These are phyloP conservation scores for Epichloe hybrida DNA, from an alignment of 2,329 filamentous ascomycete species.

Conservation along the genomic window DNA sequence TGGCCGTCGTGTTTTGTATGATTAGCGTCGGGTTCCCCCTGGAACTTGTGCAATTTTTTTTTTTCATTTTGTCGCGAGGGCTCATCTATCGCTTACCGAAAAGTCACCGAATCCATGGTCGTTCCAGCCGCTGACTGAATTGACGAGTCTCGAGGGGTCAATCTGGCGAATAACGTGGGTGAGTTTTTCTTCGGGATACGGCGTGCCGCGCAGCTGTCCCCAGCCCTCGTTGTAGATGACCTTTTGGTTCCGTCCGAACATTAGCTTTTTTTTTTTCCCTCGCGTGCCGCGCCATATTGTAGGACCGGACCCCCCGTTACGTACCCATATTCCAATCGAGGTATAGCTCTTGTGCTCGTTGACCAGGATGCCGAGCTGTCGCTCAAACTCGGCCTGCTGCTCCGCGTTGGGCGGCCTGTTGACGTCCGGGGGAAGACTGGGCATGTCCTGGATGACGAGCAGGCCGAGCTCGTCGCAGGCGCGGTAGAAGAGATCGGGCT, in stretches of 20 bases:
- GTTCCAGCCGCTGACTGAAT: constrained; percentile 51
- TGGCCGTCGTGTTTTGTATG: constrained; percentile 8
- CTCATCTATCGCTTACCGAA: constrained; percentile 16
- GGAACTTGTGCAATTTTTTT: not conserved
- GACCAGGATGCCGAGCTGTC: constrained; percentile 48
- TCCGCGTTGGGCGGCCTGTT: constrained; percentile 23
- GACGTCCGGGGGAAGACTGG: constrained; percentile 32
- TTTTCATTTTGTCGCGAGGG: not conserved
- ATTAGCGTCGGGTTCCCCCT: not conserved
- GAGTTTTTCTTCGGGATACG: constrained; percentile 42
- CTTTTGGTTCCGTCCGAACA: constrained; percentile 14
- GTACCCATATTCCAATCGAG: constrained; percentile 50
- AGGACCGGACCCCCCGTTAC: constrained; percentile 3
- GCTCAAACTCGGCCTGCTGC: constrained; percentile 50
- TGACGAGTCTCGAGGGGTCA: constrained; percentile 51
- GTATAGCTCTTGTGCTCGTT: constrained; percentile 51
- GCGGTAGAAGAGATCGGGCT: constrained; percentile 52
- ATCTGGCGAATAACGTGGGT: constrained; percentile 39
- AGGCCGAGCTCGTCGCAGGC: constrained; percentile 54
- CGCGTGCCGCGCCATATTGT: too few species aligned
- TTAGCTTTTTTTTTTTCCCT: not conserved
- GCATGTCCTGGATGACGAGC: constrained; percentile 61
- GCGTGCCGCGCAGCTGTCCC: constrained; percentile 40
- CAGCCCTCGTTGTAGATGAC: constrained; percentile 62
- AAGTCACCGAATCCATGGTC: constrained; percentile 58